A percentile compares a stretch with the other conserved stretches of the same genome.
Conservation (phyloP, 2,329 filamentous ascomycete species). For the Botrytis deweyae region DNA sequence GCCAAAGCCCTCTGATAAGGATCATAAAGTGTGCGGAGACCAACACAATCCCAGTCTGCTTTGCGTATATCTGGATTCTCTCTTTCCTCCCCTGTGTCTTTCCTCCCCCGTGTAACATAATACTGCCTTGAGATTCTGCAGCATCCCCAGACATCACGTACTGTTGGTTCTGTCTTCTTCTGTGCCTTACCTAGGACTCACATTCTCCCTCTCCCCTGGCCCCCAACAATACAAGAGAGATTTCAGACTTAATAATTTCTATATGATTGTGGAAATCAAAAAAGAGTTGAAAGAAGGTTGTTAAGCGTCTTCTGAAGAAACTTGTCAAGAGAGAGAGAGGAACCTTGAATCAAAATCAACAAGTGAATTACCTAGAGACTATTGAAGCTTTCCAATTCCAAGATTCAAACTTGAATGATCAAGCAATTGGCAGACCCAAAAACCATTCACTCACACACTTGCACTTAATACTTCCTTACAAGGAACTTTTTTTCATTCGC, state of each 20-base stretch:
- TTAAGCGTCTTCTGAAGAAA: not conserved
- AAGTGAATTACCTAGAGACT: not conserved
- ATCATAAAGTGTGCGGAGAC: not conserved
- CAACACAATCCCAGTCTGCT: conserved; percentile 7
- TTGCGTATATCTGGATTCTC: not conserved
- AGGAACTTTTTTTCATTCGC: conserved; percentile 20
- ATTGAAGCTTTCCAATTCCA: not conserved
- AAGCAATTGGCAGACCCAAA: not conserved
- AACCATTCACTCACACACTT: not conserved
- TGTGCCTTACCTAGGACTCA: not conserved
- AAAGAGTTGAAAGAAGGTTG: not conserved
- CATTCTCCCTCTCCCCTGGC: not conserved
- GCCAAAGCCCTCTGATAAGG: conserved; percentile 17
- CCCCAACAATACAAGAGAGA: not conserved
- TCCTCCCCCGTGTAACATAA: conserved; percentile 1
- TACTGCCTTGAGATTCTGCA: conserved; percentile 18
- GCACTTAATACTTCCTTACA: not conserved
- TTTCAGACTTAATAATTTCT: too few relatives aligned
- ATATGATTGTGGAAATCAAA: not conserved
- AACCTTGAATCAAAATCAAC: not conserved
- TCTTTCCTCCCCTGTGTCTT: not conserved
- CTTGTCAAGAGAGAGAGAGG: not conserved
- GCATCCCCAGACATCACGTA: not conserved
- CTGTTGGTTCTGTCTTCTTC: not conserved
- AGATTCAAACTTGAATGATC: not conserved